These are phyloP conservation scores for Saccharomycopsis guyanensis DNA, from an alignment of 805 yeast species.

Conservation along the genomic window DNA sequence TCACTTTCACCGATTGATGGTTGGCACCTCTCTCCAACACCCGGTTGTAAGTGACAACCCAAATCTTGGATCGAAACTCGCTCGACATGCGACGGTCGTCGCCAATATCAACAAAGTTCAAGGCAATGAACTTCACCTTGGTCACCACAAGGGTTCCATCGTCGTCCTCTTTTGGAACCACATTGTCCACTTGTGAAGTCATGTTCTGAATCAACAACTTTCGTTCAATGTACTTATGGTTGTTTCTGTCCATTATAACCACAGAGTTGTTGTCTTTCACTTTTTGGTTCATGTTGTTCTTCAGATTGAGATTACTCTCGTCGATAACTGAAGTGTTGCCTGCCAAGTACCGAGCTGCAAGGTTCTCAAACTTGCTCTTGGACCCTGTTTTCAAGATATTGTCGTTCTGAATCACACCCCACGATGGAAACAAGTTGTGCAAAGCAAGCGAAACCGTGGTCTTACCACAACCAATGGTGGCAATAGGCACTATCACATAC, in stretches of 20 bases:
- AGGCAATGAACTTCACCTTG: conserved; percentile 48
- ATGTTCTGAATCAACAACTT: conserved; percentile 52
- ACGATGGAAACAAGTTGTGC: conserved; percentile 42
- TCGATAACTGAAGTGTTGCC: conserved; percentile 15
- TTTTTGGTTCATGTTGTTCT: background rate
- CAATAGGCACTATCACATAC: conserved; percentile 70
- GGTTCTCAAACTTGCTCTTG: conserved; percentile 42
- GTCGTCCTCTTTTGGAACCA: conserved; percentile 28
- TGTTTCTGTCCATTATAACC: conserved; percentile 77
- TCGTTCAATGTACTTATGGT: conserved; percentile 67
- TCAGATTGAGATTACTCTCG: background rate
- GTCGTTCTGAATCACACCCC: conserved; percentile 81
- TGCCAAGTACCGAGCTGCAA: conserved; percentile 31
- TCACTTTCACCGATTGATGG: conserved; percentile 71
- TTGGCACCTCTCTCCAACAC: conserved; percentile 71
- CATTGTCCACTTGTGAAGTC: conserved; percentile 34
- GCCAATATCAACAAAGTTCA: conserved; percentile 46
- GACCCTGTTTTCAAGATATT: conserved; percentile 43
- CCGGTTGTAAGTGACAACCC: conserved; percentile 50
- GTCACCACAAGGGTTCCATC: conserved; percentile 21
- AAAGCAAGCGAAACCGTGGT: conserved; percentile 71
- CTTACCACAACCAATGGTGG: conserved; percentile 94
- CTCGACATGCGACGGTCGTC: background rate
- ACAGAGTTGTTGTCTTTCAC: conserved; percentile 31
- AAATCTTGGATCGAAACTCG: conserved; percentile 25